phyloP scores from a whole-genome alignment of 1,139 yeast genomes.

The Pichia sp. region DNA sequence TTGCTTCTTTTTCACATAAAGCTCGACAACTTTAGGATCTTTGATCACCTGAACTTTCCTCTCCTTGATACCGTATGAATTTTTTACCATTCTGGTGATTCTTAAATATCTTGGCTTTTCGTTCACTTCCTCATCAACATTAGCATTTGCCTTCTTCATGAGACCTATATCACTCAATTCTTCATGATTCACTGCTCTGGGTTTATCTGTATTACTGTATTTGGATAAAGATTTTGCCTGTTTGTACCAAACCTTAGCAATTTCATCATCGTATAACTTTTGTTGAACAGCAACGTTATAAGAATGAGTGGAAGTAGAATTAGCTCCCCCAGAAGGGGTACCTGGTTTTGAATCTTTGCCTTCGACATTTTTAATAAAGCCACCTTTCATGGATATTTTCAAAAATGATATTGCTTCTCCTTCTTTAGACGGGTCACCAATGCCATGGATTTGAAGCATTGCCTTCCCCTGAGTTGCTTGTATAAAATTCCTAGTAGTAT shows the following conservation, averaged over 20 bases:
- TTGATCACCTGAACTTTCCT: slow-evolving; percentile 72
- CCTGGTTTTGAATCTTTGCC: slow-evolving; percentile 14
- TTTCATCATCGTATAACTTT: slow-evolving; percentile 87
- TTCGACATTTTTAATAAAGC: slow-evolving; percentile 48
- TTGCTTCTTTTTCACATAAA: slow-evolving; percentile 77
- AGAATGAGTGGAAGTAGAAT: slow-evolving; percentile 50
- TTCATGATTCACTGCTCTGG: slow-evolving; percentile 33
- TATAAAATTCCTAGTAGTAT: slow-evolving; percentile 80
- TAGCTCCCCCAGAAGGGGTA: slow-evolving; percentile 6
- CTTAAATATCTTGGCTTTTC: slow-evolving; percentile 50
- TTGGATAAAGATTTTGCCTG: slow-evolving; percentile 65
- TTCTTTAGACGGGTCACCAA: slow-evolving; percentile 92
- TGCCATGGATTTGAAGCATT: slow-evolving; percentile 94
- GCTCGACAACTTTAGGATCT: slow-evolving; percentile 83
- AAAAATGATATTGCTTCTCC: slow-evolving; percentile 89
- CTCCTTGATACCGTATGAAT: slow-evolving; percentile 82
- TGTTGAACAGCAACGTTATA: slow-evolving; percentile 86
- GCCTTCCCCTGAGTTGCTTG: slow-evolving; percentile 96
- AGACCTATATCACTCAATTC: slow-evolving; percentile 34
- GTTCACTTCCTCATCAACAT: slow-evolving; percentile 36
- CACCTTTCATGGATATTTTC: slow-evolving; percentile 92
- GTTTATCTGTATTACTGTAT: slow-evolving; percentile 22
- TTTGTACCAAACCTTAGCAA: slow-evolving; percentile 83
- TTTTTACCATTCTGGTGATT: slow-evolving; percentile 77
- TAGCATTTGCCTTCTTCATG: slow-evolving; percentile 36